These are phyloP conservation scores for Vitis rotundifolia DNA, from an alignment of 164 flowering plant species.

Conservation along the genomic window DNA sequence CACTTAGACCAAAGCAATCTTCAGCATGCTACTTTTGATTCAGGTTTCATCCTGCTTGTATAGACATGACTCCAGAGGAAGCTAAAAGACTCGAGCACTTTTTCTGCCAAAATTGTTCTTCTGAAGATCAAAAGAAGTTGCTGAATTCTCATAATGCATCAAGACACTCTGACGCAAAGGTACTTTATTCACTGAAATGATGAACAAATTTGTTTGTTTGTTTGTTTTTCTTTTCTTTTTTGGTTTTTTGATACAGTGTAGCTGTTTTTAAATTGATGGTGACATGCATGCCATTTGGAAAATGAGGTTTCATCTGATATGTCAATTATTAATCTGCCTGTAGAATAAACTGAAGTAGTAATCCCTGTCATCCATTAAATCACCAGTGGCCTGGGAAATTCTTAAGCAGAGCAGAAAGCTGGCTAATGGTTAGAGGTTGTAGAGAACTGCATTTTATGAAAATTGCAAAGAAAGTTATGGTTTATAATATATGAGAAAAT, in stretches of 20 bases:
- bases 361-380: no score
- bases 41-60: conserved; percentile 88
- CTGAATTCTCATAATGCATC: conserved; percentile 40
- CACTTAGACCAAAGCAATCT: conserved; percentile 5
- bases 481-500: no score
- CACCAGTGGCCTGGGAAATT: no score
- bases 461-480: no score
- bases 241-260: background rate
- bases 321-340: background rate
- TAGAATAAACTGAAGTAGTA: background rate
- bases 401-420: no score
- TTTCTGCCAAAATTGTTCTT: conserved; percentile 64
- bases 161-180: conserved; percentile 62
- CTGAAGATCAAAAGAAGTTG: conserved; percentile 59
- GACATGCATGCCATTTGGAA: background rate
- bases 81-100: conserved; percentile 72
- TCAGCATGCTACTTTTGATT: conserved; percentile 23
- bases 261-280: background rate
- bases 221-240: background rate
- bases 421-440: no score
- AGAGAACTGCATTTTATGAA: no score
- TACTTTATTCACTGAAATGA: conserved; percentile 14
- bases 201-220: background rate
- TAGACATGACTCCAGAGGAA: conserved; percentile 70
- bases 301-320: background rate